These are phyloP conservation scores for Uronychia binucleata DNA, from an alignment of 73 alveolate species.

Conservation along the genomic window DNA sequence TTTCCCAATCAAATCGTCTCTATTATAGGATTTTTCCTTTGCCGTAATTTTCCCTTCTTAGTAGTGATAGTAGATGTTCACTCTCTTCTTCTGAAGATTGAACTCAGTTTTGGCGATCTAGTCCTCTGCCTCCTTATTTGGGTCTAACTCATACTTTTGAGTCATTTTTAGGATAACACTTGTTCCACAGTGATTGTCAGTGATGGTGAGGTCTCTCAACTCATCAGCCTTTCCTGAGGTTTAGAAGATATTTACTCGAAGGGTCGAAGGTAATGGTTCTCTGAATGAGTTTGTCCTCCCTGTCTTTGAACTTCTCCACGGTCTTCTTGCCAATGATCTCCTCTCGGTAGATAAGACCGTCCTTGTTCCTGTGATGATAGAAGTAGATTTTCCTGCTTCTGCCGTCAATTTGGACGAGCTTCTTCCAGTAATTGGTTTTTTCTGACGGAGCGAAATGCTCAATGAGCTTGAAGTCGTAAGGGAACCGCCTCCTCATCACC, in stretches of 20 bases:
- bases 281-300: slow-evolving; percentile 85
- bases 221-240: too few relatives aligned
- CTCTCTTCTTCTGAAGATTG: slow-evolving; percentile 61
- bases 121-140: slow-evolving; percentile 67
- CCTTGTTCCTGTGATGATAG: slow-evolving; percentile 89
- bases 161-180: slow-evolving; percentile 66
- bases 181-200: too few relatives aligned
- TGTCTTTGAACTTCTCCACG: slow-evolving; percentile 77
- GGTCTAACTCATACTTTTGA: slow-evolving; percentile 72
- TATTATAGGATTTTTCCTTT: slow-evolving; percentile 18
- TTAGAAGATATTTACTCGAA: too few relatives aligned
- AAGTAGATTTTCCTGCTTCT: slow-evolving; percentile 67
- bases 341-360: slow-evolving; percentile 86
- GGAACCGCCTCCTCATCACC: slow-evolving; percentile 80
- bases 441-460: slow-evolving; percentile 89
- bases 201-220: too few relatives aligned
- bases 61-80: slow-evolving; percentile 48
- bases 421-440: slow-evolving; percentile 80
- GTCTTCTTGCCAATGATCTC: slow-evolving; percentile 90
- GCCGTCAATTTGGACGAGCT: slow-evolving; percentile 84
- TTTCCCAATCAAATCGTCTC: slow-evolving; percentile 54
- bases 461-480: slow-evolving; percentile 83
- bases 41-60: slow-evolving; percentile 54
- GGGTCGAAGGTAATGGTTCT: slow-evolving; percentile 69
- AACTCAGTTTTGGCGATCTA: slow-evolving; percentile 70